Percentiles rank a stretch among this genome's conserved stretches.
These are phyloP conservation scores for Trypanosoma congolense DNA, from an alignment of 208 protist genomes.

Conservation along the genomic window DNA sequence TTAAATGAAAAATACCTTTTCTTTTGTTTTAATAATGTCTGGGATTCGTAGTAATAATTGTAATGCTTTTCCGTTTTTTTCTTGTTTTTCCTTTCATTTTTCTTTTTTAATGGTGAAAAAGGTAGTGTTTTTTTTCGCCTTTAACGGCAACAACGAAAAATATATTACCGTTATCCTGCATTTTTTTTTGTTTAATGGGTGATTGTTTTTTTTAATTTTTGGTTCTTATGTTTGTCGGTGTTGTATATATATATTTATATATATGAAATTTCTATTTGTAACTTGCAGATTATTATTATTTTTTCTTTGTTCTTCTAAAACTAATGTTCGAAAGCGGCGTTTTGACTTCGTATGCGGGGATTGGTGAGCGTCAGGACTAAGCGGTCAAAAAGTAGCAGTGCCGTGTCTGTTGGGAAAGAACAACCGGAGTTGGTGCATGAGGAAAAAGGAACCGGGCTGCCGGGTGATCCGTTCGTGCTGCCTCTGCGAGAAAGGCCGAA, in stretches of 20 bases:
- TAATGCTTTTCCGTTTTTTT: not conserved
- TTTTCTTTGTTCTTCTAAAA: too few species aligned
- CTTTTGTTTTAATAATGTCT: too few species aligned
- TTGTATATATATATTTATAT: too few species aligned
- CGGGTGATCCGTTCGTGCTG: conserved; percentile 42
- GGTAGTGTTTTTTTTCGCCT: conserved; percentile 16
- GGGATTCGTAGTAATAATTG: not conserved
- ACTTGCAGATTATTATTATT: too few species aligned
- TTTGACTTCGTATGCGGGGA: too few species aligned
- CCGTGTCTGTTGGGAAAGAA: too few species aligned
- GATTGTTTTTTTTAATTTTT: conserved; percentile 6
- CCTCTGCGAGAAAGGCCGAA: conserved; percentile 46
- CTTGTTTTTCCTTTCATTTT: conserved; percentile 4
- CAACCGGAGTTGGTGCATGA: conserved; percentile 8
- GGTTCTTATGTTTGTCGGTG: not conserved
- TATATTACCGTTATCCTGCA: not conserved
- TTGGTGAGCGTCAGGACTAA: too few species aligned
- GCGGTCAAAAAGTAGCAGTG: too few species aligned
- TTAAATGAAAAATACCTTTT: too few species aligned
- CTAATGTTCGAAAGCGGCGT: too few species aligned
- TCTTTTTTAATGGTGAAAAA: conserved; percentile 7
- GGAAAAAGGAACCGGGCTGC: conserved; percentile 31
- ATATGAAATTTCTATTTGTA: too few species aligned
- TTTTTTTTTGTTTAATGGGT: conserved; percentile 12
- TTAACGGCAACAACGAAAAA: not conserved